Base-by-base conservation (phyloP, 2,329 filamentous ascomycete species). In the Venturia aucupariae region DNA sequence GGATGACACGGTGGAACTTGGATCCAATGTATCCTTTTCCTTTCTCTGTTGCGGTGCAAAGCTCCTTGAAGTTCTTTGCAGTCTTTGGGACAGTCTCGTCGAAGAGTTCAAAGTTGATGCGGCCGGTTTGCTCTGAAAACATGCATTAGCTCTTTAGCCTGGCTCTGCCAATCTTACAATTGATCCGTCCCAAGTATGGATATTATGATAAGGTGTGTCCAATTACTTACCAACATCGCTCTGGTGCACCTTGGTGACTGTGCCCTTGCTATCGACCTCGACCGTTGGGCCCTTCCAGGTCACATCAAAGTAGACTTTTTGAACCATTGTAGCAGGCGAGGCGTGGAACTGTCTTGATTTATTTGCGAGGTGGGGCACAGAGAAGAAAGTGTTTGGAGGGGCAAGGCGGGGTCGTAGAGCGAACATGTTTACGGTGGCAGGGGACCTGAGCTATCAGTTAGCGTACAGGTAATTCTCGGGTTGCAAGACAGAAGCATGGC, bases 1-100 rank as follows among this genome's bases (percentile, higher is more conserved):
- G 89, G 79, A 96, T 96, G 79, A 96, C 88, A 72, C 92, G 90
- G 85, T 96, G 91, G 88, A 96, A 96, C 70, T 84, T 83, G 71
- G 90, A 94, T 75, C 85, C 86, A 77, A 84, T 78, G 84, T 95
- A 96, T 72, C 90, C 90, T 78, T 89, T 87, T 74, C 90, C 90
- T 80, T 90, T 86, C 82, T 90, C 84, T n/a, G 24, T 57, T 71
- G 83, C 83, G 68, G 87, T 91, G 88, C 89, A 92, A 74, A 94
- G 89, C 76, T 86, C 86, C 71, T 84, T 85, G 86, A 95, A 95
- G 86, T 94, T 94, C 77, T 84, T 82, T 71, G 84, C 82, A 65
- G 93, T 97, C 86, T 89, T 94, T 78, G 93, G 93, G 76, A 96
- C 91, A 67, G 86, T 83, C 70, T 91, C 84, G 76, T 93, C 84